Percentiles rank a stretch among this genome's conserved stretches.
These are phyloP conservation scores for Brettanomyces bruxellensis DNA, from an alignment of 805 yeast genomes.

Conservation along the genomic window DNA sequence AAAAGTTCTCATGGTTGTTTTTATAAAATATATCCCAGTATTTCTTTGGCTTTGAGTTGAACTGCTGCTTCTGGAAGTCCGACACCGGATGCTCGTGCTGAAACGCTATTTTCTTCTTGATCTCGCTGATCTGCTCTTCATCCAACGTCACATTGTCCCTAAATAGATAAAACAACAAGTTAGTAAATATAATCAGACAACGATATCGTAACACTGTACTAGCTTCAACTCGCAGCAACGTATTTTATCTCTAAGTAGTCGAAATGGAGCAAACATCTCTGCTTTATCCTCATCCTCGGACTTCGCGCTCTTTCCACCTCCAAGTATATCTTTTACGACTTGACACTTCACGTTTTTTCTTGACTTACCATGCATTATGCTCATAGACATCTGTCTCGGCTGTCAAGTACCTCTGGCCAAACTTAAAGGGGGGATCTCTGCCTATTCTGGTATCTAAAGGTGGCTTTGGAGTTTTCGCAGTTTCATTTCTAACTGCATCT, in stretches of 20 bases:
- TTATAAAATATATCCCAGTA: slow-evolving; percentile 94
- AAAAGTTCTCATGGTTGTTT: slow-evolving; percentile 86
- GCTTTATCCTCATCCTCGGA: too few relatives aligned
- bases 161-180: slow-evolving; percentile 7
- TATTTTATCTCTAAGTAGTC: too few relatives aligned
- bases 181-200: background rate
- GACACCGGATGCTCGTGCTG: slow-evolving; percentile 82
- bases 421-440: slow-evolving; percentile 82
- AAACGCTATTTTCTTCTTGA: slow-evolving; percentile 53
- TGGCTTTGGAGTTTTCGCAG: slow-evolving; percentile 25
- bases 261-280: too few relatives aligned
- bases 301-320: background rate
- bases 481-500: background rate
- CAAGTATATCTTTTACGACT: background rate
- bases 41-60: slow-evolving; percentile 79
- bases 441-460: slow-evolving; percentile 55
- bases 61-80: slow-evolving; percentile 72
- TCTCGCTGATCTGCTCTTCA: slow-evolving; percentile 57
- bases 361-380: slow-evolving; percentile 69
- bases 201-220: too few relatives aligned
- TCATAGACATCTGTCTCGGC: slow-evolving; percentile 77
- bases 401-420: slow-evolving; percentile 75
- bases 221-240: too few relatives aligned
- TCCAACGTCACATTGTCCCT: slow-evolving; percentile 95
- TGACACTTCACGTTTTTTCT: background rate